Percentiles rank a stretch among this genome's conserved stretches.
Evolutionary conservation across 2,329 filamentous ascomycete species (phyloP).

Genomic region (Cordyceps fumosorosea): DNA sequence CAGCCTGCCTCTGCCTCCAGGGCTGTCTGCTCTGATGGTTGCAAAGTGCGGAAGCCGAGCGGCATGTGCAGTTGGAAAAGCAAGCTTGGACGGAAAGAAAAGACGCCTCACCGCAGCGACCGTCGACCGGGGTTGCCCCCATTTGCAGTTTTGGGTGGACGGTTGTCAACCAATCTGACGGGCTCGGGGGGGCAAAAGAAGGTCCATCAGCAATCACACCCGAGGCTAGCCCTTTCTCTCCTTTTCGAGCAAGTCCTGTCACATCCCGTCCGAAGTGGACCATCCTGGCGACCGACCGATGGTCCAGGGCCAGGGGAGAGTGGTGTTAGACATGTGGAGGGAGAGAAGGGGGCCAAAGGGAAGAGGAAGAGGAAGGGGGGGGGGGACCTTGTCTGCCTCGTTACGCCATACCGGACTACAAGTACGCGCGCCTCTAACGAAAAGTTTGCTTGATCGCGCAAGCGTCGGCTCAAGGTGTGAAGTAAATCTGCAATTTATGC

Average conservation of each 20-base stretch:
- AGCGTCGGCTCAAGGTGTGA: not conserved
- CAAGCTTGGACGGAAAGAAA: not conserved
- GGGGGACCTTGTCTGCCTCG: not conserved
- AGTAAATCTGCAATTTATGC: not conserved
- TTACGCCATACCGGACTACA: not conserved
- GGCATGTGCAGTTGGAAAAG: not conserved
- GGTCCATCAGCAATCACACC: conserved; percentile 8
- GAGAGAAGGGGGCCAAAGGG: not conserved
- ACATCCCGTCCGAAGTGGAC: conserved; percentile 11
- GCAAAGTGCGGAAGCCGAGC: not conserved
- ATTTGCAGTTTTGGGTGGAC: too few relatives aligned
- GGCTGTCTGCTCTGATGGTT: too few relatives aligned
- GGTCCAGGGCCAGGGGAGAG: not conserved
- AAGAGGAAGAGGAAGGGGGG: not conserved
- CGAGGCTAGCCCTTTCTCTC: not conserved
- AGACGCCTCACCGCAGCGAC: conserved; percentile 12
- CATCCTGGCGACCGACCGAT: not conserved
- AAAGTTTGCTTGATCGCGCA: not conserved
- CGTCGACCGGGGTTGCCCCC: not conserved
- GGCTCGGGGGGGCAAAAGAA: conserved; percentile 4
- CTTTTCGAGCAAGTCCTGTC: not conserved
- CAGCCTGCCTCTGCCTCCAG: not conserved
- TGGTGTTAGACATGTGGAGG: not conserved
- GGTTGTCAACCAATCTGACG: conserved; percentile 6
- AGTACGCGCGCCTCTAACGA: not conserved